These are phyloP conservation scores for Tetradesmus obliquus DNA, from an alignment of 139 green algal species.

Conservation along the genomic window DNA sequence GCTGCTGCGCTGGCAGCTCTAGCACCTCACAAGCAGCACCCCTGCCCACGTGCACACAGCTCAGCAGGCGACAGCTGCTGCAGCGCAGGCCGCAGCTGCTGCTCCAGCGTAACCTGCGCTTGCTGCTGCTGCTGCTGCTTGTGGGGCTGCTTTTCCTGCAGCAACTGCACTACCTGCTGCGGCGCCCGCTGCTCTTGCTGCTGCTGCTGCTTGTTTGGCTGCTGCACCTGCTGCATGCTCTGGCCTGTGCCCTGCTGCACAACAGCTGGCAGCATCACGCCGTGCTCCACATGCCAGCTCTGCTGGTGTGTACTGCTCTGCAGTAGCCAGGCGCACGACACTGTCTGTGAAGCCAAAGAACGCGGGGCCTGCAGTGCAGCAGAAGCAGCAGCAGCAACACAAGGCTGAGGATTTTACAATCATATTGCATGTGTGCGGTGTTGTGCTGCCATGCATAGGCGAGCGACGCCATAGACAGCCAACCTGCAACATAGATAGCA, in stretches of 20 bases:
- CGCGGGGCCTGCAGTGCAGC: neutral
- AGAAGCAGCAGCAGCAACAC: neutral
- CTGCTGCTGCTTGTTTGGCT: neutral
- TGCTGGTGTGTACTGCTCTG: neutral
- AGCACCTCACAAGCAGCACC: neutral
- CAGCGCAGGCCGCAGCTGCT: neutral
- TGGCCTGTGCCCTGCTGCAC: neutral
- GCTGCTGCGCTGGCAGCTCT: neutral
- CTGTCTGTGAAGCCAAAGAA: slow-evolving; percentile 18
- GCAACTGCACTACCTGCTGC: neutral
- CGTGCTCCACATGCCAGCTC: neutral
- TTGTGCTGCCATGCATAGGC: neutral
- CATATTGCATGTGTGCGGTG: neutral
- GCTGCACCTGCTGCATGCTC: neutral
- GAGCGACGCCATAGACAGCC: neutral
- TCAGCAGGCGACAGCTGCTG: slow-evolving; percentile 1
- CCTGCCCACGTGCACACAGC: neutral
- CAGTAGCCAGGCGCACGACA: neutral
- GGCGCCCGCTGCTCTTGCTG: neutral
- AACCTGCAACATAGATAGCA: neutral
- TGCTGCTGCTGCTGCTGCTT: slow-evolving; percentile 3
- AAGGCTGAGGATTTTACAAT: neutral
- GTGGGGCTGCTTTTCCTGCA: neutral
- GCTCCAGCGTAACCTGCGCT: neutral
- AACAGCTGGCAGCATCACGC: no score